Conservation (phyloP, 345 rosid species). For the Passiflora organensis region DNA sequence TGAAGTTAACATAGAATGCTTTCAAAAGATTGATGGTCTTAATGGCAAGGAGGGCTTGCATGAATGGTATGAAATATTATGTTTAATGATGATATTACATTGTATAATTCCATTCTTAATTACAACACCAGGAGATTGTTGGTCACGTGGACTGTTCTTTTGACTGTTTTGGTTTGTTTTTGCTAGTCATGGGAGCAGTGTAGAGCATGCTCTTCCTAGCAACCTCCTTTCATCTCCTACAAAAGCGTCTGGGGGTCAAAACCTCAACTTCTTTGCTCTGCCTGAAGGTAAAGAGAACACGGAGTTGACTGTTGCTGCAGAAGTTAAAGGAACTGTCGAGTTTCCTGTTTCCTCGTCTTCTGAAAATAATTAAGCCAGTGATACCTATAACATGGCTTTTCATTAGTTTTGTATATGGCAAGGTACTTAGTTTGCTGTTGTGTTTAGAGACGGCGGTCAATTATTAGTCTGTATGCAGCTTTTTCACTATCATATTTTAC, state of each 20-base stretch:
- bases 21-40: slow-evolving; percentile 13
- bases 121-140: background rate
- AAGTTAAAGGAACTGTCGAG: slow-evolving; percentile 31
- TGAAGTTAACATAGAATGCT: slow-evolving; percentile 23
- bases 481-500: background rate
- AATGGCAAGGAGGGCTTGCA: slow-evolving; percentile 19
- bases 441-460: background rate
- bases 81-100: slow-evolving; percentile 2
- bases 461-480: too few relatives aligned
- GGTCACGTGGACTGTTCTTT: slow-evolving; percentile 2
- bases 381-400: slow-evolving; percentile 27
- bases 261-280: too few relatives aligned
- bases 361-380: slow-evolving; percentile 26
- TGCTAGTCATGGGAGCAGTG: slow-evolving; percentile 33
- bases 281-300: slow-evolving; percentile 34
- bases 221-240: slow-evolving; percentile 52
- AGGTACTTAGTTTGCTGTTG: slow-evolving; percentile 9
- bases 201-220: slow-evolving; percentile 48
- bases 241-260: slow-evolving; percentile 32
- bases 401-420: slow-evolving; percentile 19
- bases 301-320: slow-evolving; percentile 11
- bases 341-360: slow-evolving; percentile 20
- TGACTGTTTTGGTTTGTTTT: slow-evolving; percentile 6
- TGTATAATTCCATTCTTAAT: slow-evolving; percentile 13
- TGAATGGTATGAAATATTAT: slow-evolving; percentile 38